A percentile compares a stretch with the other conserved stretches of the same genome.
phyloP scores from a whole-genome alignment of 2,329 filamentous ascomycete species.

The Botrytis byssoidea region DNA sequence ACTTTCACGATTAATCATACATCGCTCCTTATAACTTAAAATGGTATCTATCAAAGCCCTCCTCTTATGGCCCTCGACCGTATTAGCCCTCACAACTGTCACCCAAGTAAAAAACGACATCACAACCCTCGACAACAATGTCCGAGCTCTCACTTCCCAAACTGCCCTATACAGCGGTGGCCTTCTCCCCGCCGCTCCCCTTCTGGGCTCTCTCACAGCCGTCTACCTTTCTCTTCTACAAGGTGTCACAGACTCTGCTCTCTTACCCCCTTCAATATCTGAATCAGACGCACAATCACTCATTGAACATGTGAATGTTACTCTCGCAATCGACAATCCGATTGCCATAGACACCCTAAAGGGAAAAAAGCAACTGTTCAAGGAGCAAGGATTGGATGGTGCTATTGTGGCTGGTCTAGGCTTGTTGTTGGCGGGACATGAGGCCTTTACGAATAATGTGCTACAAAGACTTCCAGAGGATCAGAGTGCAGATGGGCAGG shows the following conservation, averaged over 20 bases:
- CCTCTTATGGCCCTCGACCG: not conserved
- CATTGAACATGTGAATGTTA: not conserved
- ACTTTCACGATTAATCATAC: not conserved
- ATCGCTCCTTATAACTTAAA: not conserved
- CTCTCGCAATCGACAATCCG: not conserved
- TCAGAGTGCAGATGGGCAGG: not conserved
- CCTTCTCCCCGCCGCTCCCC: not conserved
- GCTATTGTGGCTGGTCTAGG: not conserved
- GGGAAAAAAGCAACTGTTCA: not conserved
- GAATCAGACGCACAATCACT: not conserved
- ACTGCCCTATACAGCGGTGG: not conserved
- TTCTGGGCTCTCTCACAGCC: not conserved
- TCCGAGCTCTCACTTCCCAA: not conserved
- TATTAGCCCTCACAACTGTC: not conserved
- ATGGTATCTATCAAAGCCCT: conserved; percentile 1
- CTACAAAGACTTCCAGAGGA: not conserved
- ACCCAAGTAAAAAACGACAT: not conserved
- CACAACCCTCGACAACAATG: not conserved
- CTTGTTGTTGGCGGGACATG: not conserved
- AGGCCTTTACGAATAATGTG: not conserved
- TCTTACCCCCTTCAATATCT: not conserved
- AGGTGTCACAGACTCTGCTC: not conserved
- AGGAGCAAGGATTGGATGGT: not conserved
- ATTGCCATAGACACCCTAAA: not conserved
- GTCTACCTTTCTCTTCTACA: not conserved